These are phyloP conservation scores for Peltaster fructicola DNA, from an alignment of 2,329 filamentous ascomycete genomes.

Conservation along the genomic window DNA sequence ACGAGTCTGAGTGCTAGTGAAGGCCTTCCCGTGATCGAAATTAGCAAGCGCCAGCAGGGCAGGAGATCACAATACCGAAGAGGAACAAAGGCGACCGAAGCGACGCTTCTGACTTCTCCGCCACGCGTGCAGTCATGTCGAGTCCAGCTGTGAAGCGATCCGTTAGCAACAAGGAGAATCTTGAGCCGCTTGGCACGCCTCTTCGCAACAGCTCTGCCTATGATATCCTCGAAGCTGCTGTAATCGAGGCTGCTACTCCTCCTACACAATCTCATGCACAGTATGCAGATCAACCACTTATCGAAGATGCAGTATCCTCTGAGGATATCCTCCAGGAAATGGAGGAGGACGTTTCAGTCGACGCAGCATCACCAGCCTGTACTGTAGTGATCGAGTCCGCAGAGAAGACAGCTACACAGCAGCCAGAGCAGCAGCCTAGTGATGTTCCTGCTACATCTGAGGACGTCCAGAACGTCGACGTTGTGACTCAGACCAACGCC, in stretches of 20 bases:
- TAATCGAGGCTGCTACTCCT: constrained; percentile 6
- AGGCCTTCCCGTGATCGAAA: constrained; percentile 8
- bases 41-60: constrained; percentile 8
- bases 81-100: constrained; percentile 10
- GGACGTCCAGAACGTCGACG: constrained; percentile 1
- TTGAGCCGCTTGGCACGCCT: constrained; percentile 8
- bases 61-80: constrained; percentile 10
- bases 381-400: constrained; percentile 23
- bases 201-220: too few species aligned
- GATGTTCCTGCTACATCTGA: constrained; percentile 12
- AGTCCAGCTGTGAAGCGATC: too few species aligned
- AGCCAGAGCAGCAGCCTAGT: too few species aligned
- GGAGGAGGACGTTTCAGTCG: not conserved
- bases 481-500: constrained; percentile 2
- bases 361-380: not conserved
- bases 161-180: constrained; percentile 18
- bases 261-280: not conserved
- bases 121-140: too few species aligned
- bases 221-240: constrained; percentile 12
- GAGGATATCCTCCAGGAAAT: constrained; percentile 3
- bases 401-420: constrained; percentile 22
- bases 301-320: constrained; percentile 2
- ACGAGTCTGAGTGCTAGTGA: constrained; percentile 1
- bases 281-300: not conserved
- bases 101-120: constrained; percentile 10